phyloP scores from a whole-genome alignment of 257 asterid species.

The Solanum pennellii region DNA sequence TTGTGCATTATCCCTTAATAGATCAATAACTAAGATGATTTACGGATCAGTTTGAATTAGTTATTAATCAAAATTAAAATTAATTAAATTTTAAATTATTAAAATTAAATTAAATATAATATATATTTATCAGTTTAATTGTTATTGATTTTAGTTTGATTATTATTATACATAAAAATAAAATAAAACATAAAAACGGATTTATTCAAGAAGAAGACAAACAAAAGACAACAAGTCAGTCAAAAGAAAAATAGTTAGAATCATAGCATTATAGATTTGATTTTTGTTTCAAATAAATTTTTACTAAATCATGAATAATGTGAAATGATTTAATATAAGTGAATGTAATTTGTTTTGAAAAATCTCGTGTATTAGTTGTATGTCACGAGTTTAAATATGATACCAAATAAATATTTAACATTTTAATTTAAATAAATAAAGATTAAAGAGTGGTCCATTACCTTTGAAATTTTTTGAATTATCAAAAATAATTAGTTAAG shows the following conservation, averaged over 20 bases:
- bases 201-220: background rate
- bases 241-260: background rate
- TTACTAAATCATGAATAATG: background rate
- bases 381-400: background rate
- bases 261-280: background rate
- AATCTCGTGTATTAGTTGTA: background rate
- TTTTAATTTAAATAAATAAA: background rate
- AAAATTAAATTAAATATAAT: no score
- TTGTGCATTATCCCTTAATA: no score
- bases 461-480: background rate
- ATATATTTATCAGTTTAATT: no score
- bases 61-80: no score
- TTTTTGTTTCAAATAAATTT: background rate
- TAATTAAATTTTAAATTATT: no score
- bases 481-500: background rate
- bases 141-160: background rate
- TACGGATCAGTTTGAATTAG: no score
- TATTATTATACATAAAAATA: background rate
- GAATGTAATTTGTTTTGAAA: background rate
- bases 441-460: background rate
- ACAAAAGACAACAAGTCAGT: background rate
- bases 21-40: background rate
- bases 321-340: background rate
- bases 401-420: no score
- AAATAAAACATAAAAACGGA: no score